Evolutionary conservation across 1,284 basidiomycete species (phyloP).

Genomic region (Melampsora larici-populina): DNA sequence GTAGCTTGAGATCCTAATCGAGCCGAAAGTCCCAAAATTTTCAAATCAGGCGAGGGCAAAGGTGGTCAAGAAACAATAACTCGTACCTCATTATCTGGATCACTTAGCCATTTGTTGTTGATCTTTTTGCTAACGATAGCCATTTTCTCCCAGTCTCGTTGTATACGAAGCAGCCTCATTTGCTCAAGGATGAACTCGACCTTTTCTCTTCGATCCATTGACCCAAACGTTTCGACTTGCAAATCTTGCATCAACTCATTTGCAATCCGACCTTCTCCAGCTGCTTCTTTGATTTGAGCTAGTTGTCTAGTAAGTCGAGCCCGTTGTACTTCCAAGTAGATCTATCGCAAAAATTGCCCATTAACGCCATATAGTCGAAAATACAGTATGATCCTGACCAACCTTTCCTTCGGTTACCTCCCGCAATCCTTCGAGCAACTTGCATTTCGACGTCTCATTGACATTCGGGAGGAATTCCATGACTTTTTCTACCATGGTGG

Average conservation of each 20-base stretch:
- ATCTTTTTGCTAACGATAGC: conserved; percentile 89
- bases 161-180: conserved; percentile 83
- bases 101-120: conserved; percentile 87
- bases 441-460: conserved; percentile 62
- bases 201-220: conserved; percentile 96
- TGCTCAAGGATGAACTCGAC: conserved; percentile 98
- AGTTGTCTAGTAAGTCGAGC: conserved; percentile 86
- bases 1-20: conserved; percentile 85
- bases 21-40: background rate
- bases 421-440: conserved; percentile 81
- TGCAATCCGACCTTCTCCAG: conserved; percentile 70
- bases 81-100: conserved; percentile 75
- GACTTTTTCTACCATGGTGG: conserved; percentile 81
- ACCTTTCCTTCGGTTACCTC: conserved; percentile 95
- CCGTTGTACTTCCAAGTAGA: conserved; percentile 93
- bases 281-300: conserved; percentile 74
- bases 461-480: conserved; percentile 76
- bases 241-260: conserved; percentile 82
- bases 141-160: conserved; percentile 78
- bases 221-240: conserved; percentile 97
- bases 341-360: conserved; percentile 59
- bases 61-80: conserved; percentile 47
- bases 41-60: background rate
- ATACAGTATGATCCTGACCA: conserved; percentile 47
- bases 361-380: background rate